A percentile compares a stretch with the other conserved stretches of the same genome.
Conservation (phyloP, 768 basidiomycete genomes). For the Serendipita sp. region DNA sequence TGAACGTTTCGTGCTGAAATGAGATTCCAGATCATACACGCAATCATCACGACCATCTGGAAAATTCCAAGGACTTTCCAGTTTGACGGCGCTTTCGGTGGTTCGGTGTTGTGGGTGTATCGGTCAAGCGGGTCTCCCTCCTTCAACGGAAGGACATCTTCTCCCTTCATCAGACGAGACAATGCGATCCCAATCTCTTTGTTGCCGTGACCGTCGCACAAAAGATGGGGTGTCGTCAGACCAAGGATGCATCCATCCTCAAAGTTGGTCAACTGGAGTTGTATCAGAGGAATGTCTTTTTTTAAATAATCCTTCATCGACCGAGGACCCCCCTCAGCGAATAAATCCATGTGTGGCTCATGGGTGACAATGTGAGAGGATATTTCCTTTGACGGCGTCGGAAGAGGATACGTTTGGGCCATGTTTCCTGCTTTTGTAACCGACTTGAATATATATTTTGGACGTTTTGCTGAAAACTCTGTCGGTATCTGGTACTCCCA, state of each 20-base stretch:
- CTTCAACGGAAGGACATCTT: conserved; percentile 6
- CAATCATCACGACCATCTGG: conserved; percentile 1
- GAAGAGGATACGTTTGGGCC: neutral
- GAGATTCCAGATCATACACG: conserved; percentile 7
- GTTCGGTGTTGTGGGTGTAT: neutral
- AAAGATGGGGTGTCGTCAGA: conserved; percentile 9
- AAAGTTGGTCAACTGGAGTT: conserved; percentile 7
- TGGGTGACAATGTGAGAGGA: neutral
- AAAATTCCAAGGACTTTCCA: conserved; percentile 7
- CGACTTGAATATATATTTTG: conserved; percentile 6
- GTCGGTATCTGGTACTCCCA: conserved; percentile 8
- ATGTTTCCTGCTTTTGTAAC: neutral
- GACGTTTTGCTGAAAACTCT: neutral
- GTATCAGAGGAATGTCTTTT: conserved; percentile 4
- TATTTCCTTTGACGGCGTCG: neutral
- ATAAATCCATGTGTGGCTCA: neutral
- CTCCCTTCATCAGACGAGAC: conserved; percentile 6
- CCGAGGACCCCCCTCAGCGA: conserved; percentile 8
- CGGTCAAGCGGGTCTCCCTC: conserved; percentile 4
- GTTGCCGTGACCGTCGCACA: conserved; percentile 10
- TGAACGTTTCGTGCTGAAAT: conserved; percentile 2
- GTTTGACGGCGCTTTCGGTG: conserved; percentile 1
- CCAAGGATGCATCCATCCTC: conserved; percentile 9
- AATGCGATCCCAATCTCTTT: conserved; percentile 8
- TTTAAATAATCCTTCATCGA: conserved; percentile 6